Base-by-base conservation (phyloP, 805 yeast species). In the Metschnikowia dekortorum region DNA sequence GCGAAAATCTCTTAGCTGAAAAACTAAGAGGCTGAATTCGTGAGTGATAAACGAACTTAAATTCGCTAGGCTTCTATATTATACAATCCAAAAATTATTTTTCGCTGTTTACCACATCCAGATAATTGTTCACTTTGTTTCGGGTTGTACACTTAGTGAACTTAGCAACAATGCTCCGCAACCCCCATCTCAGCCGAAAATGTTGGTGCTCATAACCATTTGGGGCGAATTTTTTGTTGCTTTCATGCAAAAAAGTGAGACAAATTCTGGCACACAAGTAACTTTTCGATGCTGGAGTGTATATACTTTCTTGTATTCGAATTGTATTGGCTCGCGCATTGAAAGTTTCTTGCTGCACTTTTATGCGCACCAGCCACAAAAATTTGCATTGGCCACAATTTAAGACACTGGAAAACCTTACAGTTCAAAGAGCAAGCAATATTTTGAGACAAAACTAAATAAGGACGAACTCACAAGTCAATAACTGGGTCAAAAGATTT, bases 381-480 rank as follows among this genome's bases (percentile, higher is more conserved):
- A 35, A 35, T 44, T 36, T 44, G 46, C 46, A 44, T 44, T 44
- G 46, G 46, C 46, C 46, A 44, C 46, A 44, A 35, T 44, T 33
- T 35, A 44, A 44, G 31, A 35, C 40, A 43, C 11, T 26, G 28
- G 29, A 44, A 41, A 28, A 7, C 38, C 45, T 32, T 34, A 14
- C 22, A 33, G 22, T n/a, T 33, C 9, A 26, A 14, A 42, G 31
- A 42, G 45, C 45, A 42, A 42, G 32, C 45, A 42, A 32, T 22
- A 16, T 6, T 42, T 33, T 42, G 32, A 13, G 26, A 8, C 34
- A 39, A 39, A 39, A 9, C 34, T 14, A 29, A 14, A 39, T 13
- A 14, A 8, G 30, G 6, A 28, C 13, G 13, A 39, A 29, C 43
- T 16, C 26, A 9, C 8, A 39, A 28, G 28, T 2, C 28, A 6